These are phyloP conservation scores for Metschnikowia borealis DNA, from an alignment of 805 yeast species.

Conservation along the genomic window DNA sequence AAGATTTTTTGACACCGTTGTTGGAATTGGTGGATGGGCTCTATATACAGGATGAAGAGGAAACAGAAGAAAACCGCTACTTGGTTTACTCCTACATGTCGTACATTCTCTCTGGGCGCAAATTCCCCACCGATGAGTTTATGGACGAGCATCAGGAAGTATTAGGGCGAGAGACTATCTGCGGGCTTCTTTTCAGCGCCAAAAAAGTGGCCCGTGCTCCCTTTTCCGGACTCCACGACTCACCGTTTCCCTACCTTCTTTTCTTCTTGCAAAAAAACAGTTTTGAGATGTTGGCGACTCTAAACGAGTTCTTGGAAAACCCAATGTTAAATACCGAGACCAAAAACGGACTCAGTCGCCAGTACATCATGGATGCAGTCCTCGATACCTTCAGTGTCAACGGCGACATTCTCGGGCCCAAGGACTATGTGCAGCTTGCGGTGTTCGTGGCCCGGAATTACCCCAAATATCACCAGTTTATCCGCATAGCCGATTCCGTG, in stretches of 20 bases:
- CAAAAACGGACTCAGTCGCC: constrained; percentile 53
- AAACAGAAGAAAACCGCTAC: constrained; percentile 5
- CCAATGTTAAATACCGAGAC: constrained; percentile 63
- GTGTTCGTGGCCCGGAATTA: constrained; percentile 76
- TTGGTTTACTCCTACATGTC: constrained; percentile 56
- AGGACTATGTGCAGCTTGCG: constrained; percentile 40
- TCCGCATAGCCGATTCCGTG: constrained; percentile 61
- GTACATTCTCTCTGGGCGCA: constrained; percentile 69
- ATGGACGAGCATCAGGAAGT: constrained; percentile 28
- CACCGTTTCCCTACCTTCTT: constrained; percentile 62
- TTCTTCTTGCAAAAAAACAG: constrained; percentile 53
- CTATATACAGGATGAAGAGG: not conserved
- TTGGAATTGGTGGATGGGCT: constrained; percentile 43
- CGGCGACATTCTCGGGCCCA: constrained; percentile 17
- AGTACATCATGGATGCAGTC: constrained; percentile 70
- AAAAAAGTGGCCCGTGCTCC: not conserved
- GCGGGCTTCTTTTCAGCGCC: constrained; percentile 38
- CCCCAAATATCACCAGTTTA: constrained; percentile 81
- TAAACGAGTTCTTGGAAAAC: constrained; percentile 85
- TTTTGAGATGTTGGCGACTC: constrained; percentile 55
- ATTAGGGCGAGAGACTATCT: constrained; percentile 9
- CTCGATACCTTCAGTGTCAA: constrained; percentile 50
- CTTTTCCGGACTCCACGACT: not conserved
- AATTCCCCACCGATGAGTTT: constrained; percentile 66
- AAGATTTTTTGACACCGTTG: constrained; percentile 71